Percentiles rank a stretch among this genome's conserved stretches.
These are phyloP conservation scores for Tilletia indica DNA, from an alignment of 1,284 basidiomycete species.

Conservation along the genomic window DNA sequence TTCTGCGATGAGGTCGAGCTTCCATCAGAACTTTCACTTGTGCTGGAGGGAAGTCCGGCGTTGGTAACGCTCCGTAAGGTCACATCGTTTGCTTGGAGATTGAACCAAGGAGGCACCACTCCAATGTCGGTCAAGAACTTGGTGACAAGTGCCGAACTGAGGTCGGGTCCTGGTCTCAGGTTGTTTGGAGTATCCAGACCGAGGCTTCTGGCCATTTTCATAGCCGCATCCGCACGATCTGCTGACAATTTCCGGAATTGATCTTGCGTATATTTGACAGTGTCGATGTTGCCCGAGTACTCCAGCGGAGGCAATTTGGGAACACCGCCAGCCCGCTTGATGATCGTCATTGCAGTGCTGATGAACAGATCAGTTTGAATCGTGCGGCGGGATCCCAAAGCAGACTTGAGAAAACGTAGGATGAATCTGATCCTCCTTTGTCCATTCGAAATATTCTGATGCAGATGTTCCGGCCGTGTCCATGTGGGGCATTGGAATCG, in stretches of 20 bases:
- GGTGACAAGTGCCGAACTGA: not conserved
- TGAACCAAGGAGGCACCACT: not conserved
- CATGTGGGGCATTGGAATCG: slow-evolving; percentile 36
- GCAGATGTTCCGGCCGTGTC: not conserved
- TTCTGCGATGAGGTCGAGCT: slow-evolving; percentile 7
- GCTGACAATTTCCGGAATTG: too few species aligned
- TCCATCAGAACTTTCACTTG: not conserved
- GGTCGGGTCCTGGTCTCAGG: not conserved
- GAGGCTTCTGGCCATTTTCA: too few species aligned
- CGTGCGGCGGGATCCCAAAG: slow-evolving; percentile 64
- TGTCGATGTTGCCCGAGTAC: slow-evolving; percentile 26
- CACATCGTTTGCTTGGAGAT: not conserved
- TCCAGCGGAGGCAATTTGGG: slow-evolving; percentile 29
- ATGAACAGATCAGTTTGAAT: slow-evolving; percentile 69
- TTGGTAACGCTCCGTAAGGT: not conserved
- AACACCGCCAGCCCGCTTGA: slow-evolving; percentile 63
- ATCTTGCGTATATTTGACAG: slow-evolving; percentile 1
- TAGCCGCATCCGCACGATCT: too few species aligned
- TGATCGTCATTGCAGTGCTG: slow-evolving; percentile 63
- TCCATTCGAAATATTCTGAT: slow-evolving; percentile 58
- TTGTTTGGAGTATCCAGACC: too few species aligned
- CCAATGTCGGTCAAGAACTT: slow-evolving; percentile 10
- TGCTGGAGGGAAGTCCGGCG: not conserved
- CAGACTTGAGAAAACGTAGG: slow-evolving; percentile 67
- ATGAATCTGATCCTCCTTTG: slow-evolving; percentile 66